Evolutionary conservation across 2,329 filamentous ascomycete genomes (phyloP).

Genomic region (Dactylellina parvicollis): DNA sequence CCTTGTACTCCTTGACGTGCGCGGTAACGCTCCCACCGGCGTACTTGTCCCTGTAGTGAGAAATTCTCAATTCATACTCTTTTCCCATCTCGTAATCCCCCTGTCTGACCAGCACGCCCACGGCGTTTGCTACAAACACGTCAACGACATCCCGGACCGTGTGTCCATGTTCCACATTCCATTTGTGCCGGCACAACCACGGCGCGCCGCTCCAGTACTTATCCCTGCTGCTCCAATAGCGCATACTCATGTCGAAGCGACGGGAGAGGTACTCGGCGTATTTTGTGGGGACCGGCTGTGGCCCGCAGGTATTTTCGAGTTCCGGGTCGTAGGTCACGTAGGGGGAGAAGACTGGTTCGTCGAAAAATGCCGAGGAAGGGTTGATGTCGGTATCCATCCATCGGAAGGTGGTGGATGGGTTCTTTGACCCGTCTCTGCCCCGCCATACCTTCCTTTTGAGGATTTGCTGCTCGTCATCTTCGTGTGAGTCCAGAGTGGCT

Average conservation of each 20-base stretch:
- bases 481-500: background rate
- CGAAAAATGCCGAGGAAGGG: background rate
- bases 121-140: background rate
- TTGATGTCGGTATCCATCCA: constrained; percentile 1
- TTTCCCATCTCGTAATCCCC: background rate
- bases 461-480: background rate
- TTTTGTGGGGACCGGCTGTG: background rate
- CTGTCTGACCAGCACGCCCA: background rate
- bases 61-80: background rate
- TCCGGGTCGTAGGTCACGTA: constrained; percentile 1
- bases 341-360: constrained; percentile 15
- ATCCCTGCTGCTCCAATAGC: background rate
- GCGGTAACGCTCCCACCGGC: too few species aligned
- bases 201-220: too few species aligned
- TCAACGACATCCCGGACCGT: background rate
- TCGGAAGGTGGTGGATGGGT: too few species aligned
- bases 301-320: background rate
- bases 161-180: background rate
- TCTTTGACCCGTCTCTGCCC: background rate
- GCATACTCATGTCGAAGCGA: background rate
- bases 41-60: too few species aligned
- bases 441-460: background rate
- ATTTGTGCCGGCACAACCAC: background rate
- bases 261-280: background rate
- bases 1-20: too few species aligned